Percentiles rank a stretch among this genome's conserved stretches.
Evolutionary conservation across 129 eudicot genomes (phyloP).

Genomic region (Glebionis coronaria): DNA sequence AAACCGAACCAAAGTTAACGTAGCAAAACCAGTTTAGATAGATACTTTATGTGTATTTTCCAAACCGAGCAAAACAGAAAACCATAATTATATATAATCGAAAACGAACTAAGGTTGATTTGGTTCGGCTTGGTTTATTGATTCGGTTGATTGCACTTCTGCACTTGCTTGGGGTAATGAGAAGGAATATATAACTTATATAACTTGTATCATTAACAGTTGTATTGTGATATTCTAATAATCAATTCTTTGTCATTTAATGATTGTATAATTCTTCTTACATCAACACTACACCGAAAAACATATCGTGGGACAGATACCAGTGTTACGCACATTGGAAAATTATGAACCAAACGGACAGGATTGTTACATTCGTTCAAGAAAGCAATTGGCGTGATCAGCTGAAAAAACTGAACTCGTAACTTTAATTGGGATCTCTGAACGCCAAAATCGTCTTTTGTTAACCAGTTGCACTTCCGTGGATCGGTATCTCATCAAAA

Average conservation of each 20-base stretch:
- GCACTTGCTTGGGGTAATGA: neutral
- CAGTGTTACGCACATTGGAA: neutral
- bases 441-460: neutral
- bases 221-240: neutral
- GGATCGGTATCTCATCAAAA: neutral
- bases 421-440: constrained; percentile 8
- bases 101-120: no score
- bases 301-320: constrained; percentile 3
- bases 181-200: neutral
- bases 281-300: constrained; percentile 13
- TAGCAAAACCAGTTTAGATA: no score
- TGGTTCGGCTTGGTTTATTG: no score
- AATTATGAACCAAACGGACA: constrained; percentile 4
- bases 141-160: neutral
- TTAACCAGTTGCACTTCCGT: neutral
- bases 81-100: no score
- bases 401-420: neutral
- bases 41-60: no score
- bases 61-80: no score
- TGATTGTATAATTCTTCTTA: constrained; percentile 1
- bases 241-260: constrained; percentile 4
- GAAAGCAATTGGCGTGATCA: constrained; percentile 3
- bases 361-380: constrained; percentile 16
- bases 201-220: neutral
- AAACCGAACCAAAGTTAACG: no score